Conservation (phyloP, 805 yeast genomes). For the Ogataea naganishii region DNA sequence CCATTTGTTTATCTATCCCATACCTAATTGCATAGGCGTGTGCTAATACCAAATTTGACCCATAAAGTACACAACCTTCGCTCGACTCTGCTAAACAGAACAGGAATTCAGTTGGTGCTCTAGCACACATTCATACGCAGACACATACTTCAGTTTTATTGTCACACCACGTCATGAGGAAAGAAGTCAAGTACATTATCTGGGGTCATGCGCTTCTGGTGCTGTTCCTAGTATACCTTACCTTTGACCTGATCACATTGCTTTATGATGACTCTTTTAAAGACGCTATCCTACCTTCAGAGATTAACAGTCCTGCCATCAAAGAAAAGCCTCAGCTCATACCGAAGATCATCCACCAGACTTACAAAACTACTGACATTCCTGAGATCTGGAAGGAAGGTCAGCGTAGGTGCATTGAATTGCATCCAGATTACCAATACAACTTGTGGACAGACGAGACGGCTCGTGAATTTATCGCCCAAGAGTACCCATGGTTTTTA, state of each 20-base stretch:
- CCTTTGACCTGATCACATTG: constrained; percentile 65
- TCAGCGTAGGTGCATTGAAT: constrained; percentile 64
- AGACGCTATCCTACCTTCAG: constrained; percentile 56
- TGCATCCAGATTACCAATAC: constrained; percentile 85
- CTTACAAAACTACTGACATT: constrained; percentile 69
- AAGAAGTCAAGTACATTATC: constrained; percentile 53
- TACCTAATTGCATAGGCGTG: no score
- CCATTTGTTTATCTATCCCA: no score
- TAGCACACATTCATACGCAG: no score
- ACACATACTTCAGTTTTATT: no score
- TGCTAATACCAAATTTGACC: no score
- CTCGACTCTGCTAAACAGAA: no score
- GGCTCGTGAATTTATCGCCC: constrained; percentile 69
- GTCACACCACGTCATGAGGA: constrained; percentile 36
- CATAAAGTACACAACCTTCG: no score
- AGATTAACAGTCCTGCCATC: constrained; percentile 43
- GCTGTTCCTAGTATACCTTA: constrained; percentile 46
- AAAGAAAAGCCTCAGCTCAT: constrained; percentile 44
- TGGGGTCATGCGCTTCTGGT: constrained; percentile 51
- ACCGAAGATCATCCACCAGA: constrained; percentile 90
- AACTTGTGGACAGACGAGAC: constrained; percentile 85
- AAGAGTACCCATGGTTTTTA: constrained; percentile 82
- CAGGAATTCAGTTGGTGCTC: no score
- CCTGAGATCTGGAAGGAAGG: constrained; percentile 80
- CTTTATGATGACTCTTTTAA: constrained; percentile 62